Conservation (phyloP, 2,329 filamentous ascomycete genomes). For the Emergomyces africanus region DNA sequence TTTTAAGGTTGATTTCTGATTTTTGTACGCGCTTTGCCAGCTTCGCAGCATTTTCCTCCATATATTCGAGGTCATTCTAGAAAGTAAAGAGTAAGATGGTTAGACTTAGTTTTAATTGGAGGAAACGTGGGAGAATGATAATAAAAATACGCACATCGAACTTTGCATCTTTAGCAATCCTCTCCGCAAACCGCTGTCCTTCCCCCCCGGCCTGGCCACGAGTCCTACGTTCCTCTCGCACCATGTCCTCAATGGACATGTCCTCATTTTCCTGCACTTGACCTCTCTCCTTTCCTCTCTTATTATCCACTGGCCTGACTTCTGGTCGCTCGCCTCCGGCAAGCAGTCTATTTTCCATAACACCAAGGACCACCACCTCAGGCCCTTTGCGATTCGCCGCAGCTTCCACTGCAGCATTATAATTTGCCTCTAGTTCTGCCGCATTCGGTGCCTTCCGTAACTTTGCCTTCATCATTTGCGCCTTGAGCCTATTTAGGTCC, state of each 20-base stretch:
- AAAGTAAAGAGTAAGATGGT: constrained; percentile 6
- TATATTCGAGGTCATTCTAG: constrained; percentile 78
- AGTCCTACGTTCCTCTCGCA: constrained; percentile 82
- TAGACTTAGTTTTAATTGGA: not conserved
- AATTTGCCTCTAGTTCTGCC: constrained; percentile 66
- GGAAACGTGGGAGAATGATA: not conserved
- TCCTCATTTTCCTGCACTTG: constrained; percentile 83
- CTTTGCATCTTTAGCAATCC: constrained; percentile 84
- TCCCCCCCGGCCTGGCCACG: constrained; percentile 66
- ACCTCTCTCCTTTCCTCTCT: constrained; percentile 71
- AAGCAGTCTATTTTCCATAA: constrained; percentile 82
- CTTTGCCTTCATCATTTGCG: constrained; percentile 93
- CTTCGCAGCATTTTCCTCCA: constrained; percentile 91
- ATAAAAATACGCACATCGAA: constrained; percentile 50
- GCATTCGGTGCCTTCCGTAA: constrained; percentile 65
- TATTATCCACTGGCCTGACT: constrained; percentile 64
- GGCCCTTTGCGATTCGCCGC: constrained; percentile 46
- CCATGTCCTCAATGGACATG: constrained; percentile 95
- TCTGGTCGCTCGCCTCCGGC: constrained; percentile 63
- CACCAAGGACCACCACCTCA: constrained; percentile 65
- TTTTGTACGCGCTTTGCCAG: constrained; percentile 79
- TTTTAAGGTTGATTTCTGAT: constrained; percentile 76
- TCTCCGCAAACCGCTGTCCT: constrained; percentile 69
- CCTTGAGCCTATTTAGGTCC: constrained; percentile 74
- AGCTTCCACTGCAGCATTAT: constrained; percentile 59